Evolutionary conservation across 768 basidiomycete species (phyloP).

Genomic region (Rhizopogon salebrosus): DNA sequence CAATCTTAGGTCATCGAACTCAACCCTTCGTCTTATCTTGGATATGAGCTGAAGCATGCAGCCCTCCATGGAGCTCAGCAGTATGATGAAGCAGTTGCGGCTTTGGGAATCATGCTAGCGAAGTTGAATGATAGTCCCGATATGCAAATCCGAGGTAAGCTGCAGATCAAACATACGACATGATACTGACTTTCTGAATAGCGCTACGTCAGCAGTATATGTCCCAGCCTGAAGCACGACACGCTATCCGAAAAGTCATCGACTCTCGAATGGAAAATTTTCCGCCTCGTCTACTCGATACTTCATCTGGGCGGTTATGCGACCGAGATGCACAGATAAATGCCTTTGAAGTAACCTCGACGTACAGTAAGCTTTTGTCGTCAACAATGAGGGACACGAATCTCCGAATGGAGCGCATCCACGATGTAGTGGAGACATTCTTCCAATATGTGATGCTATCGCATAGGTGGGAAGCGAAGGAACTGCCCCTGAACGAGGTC

Average conservation of each 20-base stretch:
- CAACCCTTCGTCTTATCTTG: background rate
- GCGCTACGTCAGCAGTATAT: background rate
- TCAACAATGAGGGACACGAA: background rate
- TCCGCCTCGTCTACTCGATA: background rate
- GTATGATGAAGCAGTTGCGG: background rate
- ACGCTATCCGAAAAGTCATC: background rate
- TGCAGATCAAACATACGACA: background rate
- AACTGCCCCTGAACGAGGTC: background rate
- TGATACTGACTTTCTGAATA: background rate
- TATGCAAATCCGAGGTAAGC: background rate
- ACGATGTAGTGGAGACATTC: background rate
- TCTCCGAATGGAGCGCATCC: background rate
- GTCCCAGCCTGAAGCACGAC: background rate
- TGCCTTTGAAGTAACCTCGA: background rate
- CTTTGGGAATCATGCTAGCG: background rate
- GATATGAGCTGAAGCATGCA: background rate
- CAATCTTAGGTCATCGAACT: background rate
- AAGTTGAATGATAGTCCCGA: background rate
- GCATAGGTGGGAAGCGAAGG: background rate
- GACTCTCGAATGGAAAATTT: background rate
- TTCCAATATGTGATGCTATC: background rate
- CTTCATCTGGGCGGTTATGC: background rate
- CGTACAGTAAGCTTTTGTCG: background rate
- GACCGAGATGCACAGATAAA: background rate
- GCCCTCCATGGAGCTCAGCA: background rate